Evolutionary conservation across 2,329 filamentous ascomycete genomes (phyloP).

Genomic region (Dactylellina sp.): DNA sequence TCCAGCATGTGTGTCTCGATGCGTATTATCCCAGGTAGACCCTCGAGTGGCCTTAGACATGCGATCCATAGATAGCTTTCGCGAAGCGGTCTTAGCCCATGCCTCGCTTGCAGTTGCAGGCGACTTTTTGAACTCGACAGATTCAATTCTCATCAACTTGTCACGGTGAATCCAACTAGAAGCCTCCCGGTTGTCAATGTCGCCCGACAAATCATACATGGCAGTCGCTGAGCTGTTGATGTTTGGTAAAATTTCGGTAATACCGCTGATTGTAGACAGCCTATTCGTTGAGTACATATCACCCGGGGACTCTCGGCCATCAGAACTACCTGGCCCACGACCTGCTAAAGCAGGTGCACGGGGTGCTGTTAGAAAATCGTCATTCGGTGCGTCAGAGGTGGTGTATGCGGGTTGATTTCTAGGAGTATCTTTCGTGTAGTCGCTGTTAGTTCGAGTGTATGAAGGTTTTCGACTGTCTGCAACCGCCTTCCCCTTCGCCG

Average conservation of each 20-base stretch:
- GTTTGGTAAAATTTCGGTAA: constrained; percentile 57
- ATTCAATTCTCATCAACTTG: constrained; percentile 59
- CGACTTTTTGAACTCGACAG: constrained; percentile 54
- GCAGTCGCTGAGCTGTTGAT: constrained; percentile 57
- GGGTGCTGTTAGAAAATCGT: constrained; percentile 35
- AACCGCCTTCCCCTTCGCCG: constrained; percentile 20
- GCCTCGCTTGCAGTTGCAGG: constrained; percentile 68
- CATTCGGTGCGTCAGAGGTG: constrained; percentile 23
- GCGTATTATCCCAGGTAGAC: constrained; percentile 48
- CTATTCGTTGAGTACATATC: constrained; percentile 59
- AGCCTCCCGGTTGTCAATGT: constrained; percentile 59
- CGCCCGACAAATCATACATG: constrained; percentile 55
- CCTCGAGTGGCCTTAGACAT: constrained; percentile 62
- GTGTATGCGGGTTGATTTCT: constrained; percentile 17
- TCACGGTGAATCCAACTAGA: constrained; percentile 61
- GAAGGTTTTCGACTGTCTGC: constrained; percentile 34
- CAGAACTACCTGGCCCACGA: constrained; percentile 15
- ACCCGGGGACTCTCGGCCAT: constrained; percentile 60
- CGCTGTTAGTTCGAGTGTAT: constrained; percentile 43
- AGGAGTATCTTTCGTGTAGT: constrained; percentile 47
- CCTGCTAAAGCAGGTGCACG: constrained; percentile 35
- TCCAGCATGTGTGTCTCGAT: constrained; percentile 58
- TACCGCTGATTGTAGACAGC: constrained; percentile 58
- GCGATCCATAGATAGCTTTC: constrained; percentile 60
- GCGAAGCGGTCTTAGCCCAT: constrained; percentile 62